Conservation (phyloP, 495 filamentous ascomycete species). For the Aspergillus taichungensis region DNA sequence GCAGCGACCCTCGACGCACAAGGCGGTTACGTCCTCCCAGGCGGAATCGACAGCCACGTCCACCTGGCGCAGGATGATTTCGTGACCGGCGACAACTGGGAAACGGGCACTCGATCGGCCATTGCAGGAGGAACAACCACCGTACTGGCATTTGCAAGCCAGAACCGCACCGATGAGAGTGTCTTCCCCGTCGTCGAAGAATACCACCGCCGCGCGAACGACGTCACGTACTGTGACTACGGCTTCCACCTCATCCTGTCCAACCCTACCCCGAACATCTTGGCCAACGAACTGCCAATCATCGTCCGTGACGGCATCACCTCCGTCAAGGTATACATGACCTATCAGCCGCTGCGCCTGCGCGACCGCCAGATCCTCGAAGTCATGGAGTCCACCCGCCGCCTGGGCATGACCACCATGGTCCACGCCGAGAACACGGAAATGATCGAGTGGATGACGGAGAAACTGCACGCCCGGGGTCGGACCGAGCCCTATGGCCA, state of each 20-base stretch:
- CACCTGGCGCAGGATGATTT: conserved; percentile 42
- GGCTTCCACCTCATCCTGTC: conserved; percentile 51
- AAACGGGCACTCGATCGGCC: conserved; percentile 45
- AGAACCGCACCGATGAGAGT: conserved; percentile 40
- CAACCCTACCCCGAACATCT: conserved; percentile 36
- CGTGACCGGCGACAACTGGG: conserved; percentile 32
- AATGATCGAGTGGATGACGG: conserved; percentile 42
- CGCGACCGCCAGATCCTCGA: conserved; percentile 48
- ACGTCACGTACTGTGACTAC: conserved; percentile 50
- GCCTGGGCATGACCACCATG: conserved; percentile 46
- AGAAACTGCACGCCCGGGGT: conserved; percentile 32
- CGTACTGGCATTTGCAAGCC: conserved; percentile 49
- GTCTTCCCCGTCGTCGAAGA: conserved; percentile 38
- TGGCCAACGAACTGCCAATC: conserved; percentile 38
- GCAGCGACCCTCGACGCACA: conserved; percentile 19
- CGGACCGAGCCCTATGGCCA: conserved; percentile 47
- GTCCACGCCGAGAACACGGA: conserved; percentile 55
- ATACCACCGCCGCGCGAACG: conserved; percentile 36
- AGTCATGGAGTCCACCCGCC: conserved; percentile 40
- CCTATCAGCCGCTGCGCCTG: conserved; percentile 49
- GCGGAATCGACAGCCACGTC: conserved; percentile 38
- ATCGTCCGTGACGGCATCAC: conserved; percentile 39
- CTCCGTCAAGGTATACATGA: conserved; percentile 57
- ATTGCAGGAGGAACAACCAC: conserved; percentile 54
- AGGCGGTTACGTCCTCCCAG: conserved; percentile 29